These are phyloP conservation scores for Lippia alba DNA, from an alignment of 305 asterid genomes.

Conservation along the genomic window DNA sequence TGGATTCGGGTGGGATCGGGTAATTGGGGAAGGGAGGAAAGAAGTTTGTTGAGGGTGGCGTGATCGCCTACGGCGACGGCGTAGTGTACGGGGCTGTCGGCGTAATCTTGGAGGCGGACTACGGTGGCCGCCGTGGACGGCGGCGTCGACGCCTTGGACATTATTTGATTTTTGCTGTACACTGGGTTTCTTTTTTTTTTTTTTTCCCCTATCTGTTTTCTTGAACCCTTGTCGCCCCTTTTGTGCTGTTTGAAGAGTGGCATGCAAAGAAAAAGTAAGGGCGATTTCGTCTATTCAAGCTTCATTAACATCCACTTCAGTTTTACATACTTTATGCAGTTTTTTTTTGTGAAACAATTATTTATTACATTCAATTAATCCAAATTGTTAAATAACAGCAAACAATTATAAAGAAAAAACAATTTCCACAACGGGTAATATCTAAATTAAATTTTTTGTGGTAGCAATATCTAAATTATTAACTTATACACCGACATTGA, in stretches of 20 bases:
- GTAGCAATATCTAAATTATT: too few relatives aligned
- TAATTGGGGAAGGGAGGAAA: slow-evolving; percentile 56
- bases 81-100: slow-evolving; percentile 69
- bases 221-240: neutral
- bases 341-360: too few relatives aligned
- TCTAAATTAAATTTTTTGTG: too few relatives aligned
- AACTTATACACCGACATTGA: too few relatives aligned
- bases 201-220: neutral
- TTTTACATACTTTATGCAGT: neutral
- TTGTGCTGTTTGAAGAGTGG: neutral
- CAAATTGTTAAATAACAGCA: too few relatives aligned
- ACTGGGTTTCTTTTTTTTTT: neutral
- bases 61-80: slow-evolving; percentile 73
- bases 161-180: neutral
- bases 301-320: neutral
- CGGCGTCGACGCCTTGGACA: slow-evolving; percentile 38
- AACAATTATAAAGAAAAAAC: too few relatives aligned
- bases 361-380: too few relatives aligned
- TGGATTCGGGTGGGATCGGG: slow-evolving; percentile 48
- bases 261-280: neutral
- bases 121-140: slow-evolving; percentile 42
- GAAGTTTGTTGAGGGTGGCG: slow-evolving; percentile 48
- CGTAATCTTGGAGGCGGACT: slow-evolving; percentile 59
- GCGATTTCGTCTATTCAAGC: neutral
- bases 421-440: too few relatives aligned